Conservation (phyloP, 163 green algal species). For the Scenedesmus sp. region DNA sequence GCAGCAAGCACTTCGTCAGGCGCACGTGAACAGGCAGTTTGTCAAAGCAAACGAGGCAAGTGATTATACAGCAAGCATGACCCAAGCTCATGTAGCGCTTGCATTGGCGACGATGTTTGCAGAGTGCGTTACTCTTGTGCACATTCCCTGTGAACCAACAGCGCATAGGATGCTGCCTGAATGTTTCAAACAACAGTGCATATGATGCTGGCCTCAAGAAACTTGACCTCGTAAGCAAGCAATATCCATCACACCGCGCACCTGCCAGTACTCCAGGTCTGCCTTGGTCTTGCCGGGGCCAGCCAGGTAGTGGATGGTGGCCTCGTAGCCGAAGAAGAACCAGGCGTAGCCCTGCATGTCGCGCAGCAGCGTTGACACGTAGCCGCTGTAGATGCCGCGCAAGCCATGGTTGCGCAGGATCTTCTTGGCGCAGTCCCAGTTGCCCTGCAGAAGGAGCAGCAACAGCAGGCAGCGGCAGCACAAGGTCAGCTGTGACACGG, state of each 20-base stretch:
- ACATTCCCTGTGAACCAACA: too few relatives aligned
- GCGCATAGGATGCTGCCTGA: too few relatives aligned
- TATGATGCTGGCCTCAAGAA: too few relatives aligned
- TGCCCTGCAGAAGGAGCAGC: slow-evolving; percentile 35
- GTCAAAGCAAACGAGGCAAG: background rate
- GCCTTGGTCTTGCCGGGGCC: slow-evolving; percentile 61
- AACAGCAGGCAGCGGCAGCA: background rate
- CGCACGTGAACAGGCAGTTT: too few relatives aligned
- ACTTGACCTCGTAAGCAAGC: too few relatives aligned
- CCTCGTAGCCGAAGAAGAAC: slow-evolving; percentile 72
- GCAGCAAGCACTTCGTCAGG: background rate
- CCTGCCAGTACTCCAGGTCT: slow-evolving; percentile 58
- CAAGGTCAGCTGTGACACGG: background rate
- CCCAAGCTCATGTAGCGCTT: too few relatives aligned
- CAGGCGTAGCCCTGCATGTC: slow-evolving; percentile 71
- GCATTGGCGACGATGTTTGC: too few relatives aligned
- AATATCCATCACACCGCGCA: background rate
- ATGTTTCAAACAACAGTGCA: too few relatives aligned
- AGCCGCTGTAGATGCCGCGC: slow-evolving; percentile 63
- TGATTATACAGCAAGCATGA: too few relatives aligned
- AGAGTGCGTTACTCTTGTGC: too few relatives aligned
- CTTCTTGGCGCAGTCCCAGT: slow-evolving; percentile 65
- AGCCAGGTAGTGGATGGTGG: slow-evolving; percentile 60
- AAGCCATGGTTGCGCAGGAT: slow-evolving; percentile 62
- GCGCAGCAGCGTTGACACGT: slow-evolving; percentile 58